phyloP scores from a whole-genome alignment of 2,329 filamentous ascomycete species.

The Xylaria sp. region DNA sequence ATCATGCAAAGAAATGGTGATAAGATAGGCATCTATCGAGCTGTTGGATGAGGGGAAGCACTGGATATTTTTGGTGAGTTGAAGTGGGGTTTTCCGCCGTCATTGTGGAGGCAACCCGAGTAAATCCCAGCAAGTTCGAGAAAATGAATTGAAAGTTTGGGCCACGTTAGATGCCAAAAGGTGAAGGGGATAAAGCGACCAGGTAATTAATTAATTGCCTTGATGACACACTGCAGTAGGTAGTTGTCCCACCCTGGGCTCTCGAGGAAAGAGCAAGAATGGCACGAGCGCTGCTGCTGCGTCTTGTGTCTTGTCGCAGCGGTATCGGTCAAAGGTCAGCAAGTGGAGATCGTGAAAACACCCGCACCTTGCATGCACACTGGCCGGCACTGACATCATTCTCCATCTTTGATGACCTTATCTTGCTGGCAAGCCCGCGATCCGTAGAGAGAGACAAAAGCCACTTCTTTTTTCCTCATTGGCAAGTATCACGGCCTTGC shows the following conservation, averaged over 20 bases:
- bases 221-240: no score
- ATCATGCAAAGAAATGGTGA: no score
- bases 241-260: no score
- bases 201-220: not conserved
- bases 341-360: slow-evolving; percentile 26
- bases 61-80: not conserved
- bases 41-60: not conserved
- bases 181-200: not conserved
- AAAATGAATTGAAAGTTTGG: not conserved
- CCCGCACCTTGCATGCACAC: not conserved
- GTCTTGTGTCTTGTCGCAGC: no score
- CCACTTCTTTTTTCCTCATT: not conserved
- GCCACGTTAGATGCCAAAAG: not conserved
- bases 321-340: no score
- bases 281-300: no score
- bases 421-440: not conserved
- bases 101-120: slow-evolving; percentile 4
- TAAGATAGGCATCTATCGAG: not conserved
- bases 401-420: slow-evolving; percentile 29
- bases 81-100: slow-evolving; percentile 1
- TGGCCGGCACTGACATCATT: slow-evolving; percentile 28
- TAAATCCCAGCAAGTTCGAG: not conserved
- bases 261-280: no score
- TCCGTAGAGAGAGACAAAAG: not conserved
- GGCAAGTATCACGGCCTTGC: not conserved